Base-by-base conservation (phyloP, 177 flowering plant species). In the Vitis hybrid region DNA sequence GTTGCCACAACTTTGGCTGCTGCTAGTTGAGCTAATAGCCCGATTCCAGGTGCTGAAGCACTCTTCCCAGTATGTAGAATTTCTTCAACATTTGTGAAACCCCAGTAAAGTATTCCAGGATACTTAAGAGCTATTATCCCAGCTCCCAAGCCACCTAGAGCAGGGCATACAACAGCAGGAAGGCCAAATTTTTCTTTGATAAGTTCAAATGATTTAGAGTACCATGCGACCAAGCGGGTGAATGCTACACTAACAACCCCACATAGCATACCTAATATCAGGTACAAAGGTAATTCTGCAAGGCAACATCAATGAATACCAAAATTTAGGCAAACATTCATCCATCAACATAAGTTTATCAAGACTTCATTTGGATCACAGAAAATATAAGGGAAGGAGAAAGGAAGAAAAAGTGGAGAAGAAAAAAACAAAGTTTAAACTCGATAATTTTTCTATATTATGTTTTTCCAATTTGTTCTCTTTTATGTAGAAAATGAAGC, bases 51-150 rank as follows among this genome's bases (percentile, higher is more conserved):
- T 9, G 98, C 98, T 26, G 98, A 92, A 58, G 98, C 97, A 81
- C 76, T 89, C 83, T 92, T 96, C 59, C 98, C 99, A 29, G 99
- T 96, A 75, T 81, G 99, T 39, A 96, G 80, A 67, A 96, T 96
- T 85, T 96, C 98, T 73, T 96, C 97, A 68, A 94, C 99, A 86
- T 96, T 96, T 63, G 94, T 96, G 79, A 96, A 93, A 64, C 99
- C 99, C 99, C 99, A 96, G 73, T 96, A 96, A 13, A 96, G 81
- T 58, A 87, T 86, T 71, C 99, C 99, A 72, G 98, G 99, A 72
- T 96, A 96, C 79, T 85, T 92, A 15, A 96, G 87, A 77, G 98
- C 98, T 71, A 94, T 96, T 60, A 93, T 70, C 18, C 98, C 98
- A 64, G 98, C 98, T 72, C 98, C 98, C 70, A 96, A 80, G 72